Conservation (phyloP, 2,329 filamentous ascomycete species). For the Sclerotiophoma versabilis region DNA sequence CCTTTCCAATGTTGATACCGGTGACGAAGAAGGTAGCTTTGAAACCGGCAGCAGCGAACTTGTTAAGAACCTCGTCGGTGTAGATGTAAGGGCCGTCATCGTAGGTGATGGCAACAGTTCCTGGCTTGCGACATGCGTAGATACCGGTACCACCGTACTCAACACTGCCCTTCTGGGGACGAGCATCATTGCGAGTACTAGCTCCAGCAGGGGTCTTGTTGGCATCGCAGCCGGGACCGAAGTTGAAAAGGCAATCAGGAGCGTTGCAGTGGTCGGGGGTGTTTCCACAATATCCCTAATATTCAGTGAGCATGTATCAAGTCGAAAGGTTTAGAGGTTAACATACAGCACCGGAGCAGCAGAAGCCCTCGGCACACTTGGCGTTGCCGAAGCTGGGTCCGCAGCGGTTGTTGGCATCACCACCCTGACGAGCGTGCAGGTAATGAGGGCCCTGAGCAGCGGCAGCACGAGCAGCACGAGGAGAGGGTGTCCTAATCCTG, state of each 20-base stretch:
- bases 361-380: slow-evolving; percentile 42
- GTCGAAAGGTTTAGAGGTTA: background rate
- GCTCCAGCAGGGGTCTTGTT: slow-evolving; percentile 62
- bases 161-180: slow-evolving; percentile 61
- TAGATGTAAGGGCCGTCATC: slow-evolving; percentile 71
- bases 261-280: slow-evolving; percentile 64
- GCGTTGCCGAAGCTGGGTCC: slow-evolving; percentile 32
- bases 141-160: slow-evolving; percentile 65
- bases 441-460: slow-evolving; percentile 19
- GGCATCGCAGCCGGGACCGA: slow-evolving; percentile 66
- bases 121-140: slow-evolving; percentile 59
- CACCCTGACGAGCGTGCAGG: slow-evolving; percentile 41
- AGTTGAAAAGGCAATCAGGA: slow-evolving; percentile 67
- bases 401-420: slow-evolving; percentile 41
- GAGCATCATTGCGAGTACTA: slow-evolving; percentile 60
- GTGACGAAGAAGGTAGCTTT: slow-evolving; percentile 74
- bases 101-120: slow-evolving; percentile 70
- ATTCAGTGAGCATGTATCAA: slow-evolving; percentile 1
- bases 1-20: slow-evolving; percentile 64
- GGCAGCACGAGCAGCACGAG: slow-evolving; percentile 28
- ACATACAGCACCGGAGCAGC: slow-evolving; percentile 46
- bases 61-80: slow-evolving; percentile 66
- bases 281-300: slow-evolving; percentile 60
- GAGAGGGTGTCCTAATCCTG: slow-evolving; percentile 41
- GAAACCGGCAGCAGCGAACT: slow-evolving; percentile 64